These are phyloP conservation scores for Asterella californica DNA, from an alignment of 225 moss, liverwort and hornwort genomes.

Conservation along the genomic window DNA sequence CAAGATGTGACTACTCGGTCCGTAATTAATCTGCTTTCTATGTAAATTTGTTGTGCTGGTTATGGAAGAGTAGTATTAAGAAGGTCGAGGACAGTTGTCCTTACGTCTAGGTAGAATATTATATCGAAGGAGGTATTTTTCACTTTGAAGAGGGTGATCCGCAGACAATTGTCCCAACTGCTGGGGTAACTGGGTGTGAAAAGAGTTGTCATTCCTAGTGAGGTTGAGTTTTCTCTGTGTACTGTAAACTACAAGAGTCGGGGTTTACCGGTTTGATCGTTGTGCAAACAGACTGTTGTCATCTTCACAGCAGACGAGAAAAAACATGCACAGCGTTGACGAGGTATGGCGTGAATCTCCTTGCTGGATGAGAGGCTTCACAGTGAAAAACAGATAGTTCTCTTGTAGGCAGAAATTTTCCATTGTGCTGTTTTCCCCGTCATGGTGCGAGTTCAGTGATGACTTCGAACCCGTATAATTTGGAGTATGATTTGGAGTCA, in stretches of 20 bases:
- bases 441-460: neutral
- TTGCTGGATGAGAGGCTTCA: slow-evolving; percentile 7
- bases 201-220: neutral
- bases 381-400: neutral
- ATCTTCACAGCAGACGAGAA: slow-evolving; percentile 76
- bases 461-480: neutral
- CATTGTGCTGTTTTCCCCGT: neutral
- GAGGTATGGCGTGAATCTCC: slow-evolving; percentile 45
- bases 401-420: neutral
- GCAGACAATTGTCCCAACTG: slow-evolving; percentile 53
- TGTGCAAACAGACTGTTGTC: slow-evolving; percentile 35
- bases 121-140: slow-evolving; percentile 80
- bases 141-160: slow-evolving; percentile 73
- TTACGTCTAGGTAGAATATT: slow-evolving; percentile 18
- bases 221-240: neutral
- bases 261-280: neutral
- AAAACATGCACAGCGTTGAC: slow-evolving; percentile 71
- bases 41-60: too few species aligned
- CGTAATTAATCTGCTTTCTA: neutral
- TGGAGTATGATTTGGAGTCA: neutral
- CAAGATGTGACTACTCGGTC: slow-evolving; percentile 89
- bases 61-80: neutral
- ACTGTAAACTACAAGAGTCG: neutral
- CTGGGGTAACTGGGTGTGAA: slow-evolving; percentile 49
- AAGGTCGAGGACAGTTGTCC: too few species aligned